Percentiles rank a stretch among this genome's conserved stretches.
Conservation (phyloP, 345 rosid genomes). For the Salix koriyanagi region DNA sequence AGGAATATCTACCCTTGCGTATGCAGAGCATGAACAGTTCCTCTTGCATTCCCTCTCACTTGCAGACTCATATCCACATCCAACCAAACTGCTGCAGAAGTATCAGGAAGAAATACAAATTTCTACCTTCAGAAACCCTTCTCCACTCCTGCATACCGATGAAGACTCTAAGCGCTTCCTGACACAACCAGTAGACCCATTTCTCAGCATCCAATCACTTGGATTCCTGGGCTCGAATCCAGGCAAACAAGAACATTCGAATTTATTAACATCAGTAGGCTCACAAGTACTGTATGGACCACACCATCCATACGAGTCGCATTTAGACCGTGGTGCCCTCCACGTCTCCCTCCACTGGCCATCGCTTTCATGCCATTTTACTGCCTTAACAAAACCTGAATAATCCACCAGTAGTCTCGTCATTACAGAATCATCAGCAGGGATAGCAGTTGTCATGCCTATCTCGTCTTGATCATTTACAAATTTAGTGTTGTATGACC, state of each 20-base stretch:
- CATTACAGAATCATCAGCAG: not conserved
- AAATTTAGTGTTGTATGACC: not conserved
- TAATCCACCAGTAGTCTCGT: not conserved
- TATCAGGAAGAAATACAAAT: slow-evolving; percentile 4
- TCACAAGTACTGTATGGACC: slow-evolving; percentile 2
- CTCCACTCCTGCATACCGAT: slow-evolving; percentile 1
- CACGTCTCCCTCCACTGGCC: not conserved
- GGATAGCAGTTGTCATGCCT: no score
- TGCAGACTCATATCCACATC: not conserved
- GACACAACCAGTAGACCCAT: not conserved
- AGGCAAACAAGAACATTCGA: slow-evolving; percentile 6
- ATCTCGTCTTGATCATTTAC: not conserved
- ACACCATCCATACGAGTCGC: slow-evolving; percentile 7
- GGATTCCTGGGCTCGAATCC: slow-evolving; percentile 2
- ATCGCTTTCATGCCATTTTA: not conserved
- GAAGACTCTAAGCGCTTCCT: slow-evolving; percentile 1
- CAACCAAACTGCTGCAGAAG: not conserved
- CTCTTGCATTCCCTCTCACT: slow-evolving; percentile 10
- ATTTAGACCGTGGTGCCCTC: not conserved
- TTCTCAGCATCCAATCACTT: slow-evolving; percentile 6
- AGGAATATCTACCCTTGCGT: not conserved
- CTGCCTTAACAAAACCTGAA: slow-evolving; percentile 6
- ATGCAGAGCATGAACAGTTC: slow-evolving; percentile 10
- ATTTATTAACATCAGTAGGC: not conserved
- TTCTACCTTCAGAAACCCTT: slow-evolving; percentile 3